Evolutionary conservation across 208 protist genomes (phyloP).

Genomic region (Trypanosomatidae sp.): DNA sequence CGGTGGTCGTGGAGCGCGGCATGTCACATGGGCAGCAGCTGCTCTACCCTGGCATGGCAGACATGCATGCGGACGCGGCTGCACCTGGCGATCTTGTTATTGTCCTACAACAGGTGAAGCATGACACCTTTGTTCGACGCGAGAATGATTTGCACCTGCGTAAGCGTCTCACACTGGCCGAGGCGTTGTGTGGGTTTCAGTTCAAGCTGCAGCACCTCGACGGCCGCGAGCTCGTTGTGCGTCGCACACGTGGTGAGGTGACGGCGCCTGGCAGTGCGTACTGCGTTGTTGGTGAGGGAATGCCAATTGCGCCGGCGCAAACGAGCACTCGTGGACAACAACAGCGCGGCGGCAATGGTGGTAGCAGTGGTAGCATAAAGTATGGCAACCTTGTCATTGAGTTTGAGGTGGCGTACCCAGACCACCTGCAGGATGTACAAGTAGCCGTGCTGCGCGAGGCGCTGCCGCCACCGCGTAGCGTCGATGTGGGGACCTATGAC

Average conservation of each 20-base stretch:
- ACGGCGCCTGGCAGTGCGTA: conserved; percentile 54
- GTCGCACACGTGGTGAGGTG: conserved; percentile 42
- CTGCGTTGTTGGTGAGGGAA: conserved; percentile 58
- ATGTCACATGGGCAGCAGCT: conserved; percentile 44
- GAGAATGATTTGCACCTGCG: conserved; percentile 87
- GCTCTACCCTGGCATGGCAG: conserved; percentile 23
- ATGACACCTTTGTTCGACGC: conserved; percentile 84
- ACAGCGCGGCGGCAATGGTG: too few species aligned
- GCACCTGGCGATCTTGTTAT: conserved; percentile 91
- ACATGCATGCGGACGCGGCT: conserved; percentile 19
- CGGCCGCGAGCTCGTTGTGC: conserved; percentile 72
- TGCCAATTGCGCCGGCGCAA: conserved; percentile 26
- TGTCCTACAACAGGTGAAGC: conserved; percentile 88
- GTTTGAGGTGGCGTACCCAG: conserved; percentile 52
- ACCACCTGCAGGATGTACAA: conserved; percentile 17
- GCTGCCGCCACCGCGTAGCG: conserved; percentile 30
- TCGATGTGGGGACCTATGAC: conserved; percentile 10
- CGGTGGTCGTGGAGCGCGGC: conserved; percentile 32
- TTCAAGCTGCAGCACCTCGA: conserved; percentile 87
- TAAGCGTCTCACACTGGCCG: conserved; percentile 80
- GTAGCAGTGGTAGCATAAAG: conserved; percentile 7
- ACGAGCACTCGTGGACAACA: too few species aligned
- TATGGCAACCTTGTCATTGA: conserved; percentile 62
- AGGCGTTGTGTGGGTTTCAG: conserved; percentile 91
- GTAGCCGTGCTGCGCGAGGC: conserved; percentile 20